A percentile compares a stretch with the other conserved stretches of the same genome.
Conservation (phyloP, 768 basidiomycete species). For the Kwoniella sp. region DNA sequence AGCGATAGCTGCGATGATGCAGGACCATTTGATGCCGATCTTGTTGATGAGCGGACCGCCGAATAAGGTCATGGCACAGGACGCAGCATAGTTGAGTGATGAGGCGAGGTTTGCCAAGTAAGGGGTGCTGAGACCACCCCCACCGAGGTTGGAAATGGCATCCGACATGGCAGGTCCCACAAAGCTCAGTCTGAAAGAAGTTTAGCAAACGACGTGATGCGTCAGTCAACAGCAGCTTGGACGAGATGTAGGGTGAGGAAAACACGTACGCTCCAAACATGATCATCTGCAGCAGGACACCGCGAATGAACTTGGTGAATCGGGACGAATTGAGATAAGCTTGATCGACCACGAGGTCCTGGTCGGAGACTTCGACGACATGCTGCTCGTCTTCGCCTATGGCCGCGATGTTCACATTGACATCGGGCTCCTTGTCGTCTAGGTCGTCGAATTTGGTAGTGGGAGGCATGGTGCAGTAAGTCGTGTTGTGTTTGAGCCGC, state of each 20-base stretch:
- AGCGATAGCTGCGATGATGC: slow-evolving; percentile 25
- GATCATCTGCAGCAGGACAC: slow-evolving; percentile 17
- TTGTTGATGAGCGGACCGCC: slow-evolving; percentile 29
- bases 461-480: too few relatives aligned
- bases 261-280: slow-evolving; percentile 22
- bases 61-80: slow-evolving; percentile 22
- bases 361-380: too few relatives aligned
- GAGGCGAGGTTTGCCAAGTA: slow-evolving; percentile 22
- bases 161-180: slow-evolving; percentile 24
- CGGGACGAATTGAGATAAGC: slow-evolving; percentile 16
- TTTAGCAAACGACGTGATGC: background rate
- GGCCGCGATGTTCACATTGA: too few relatives aligned
- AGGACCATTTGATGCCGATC: slow-evolving; percentile 27
- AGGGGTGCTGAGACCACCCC: slow-evolving; percentile 30
- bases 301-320: slow-evolving; percentile 6
- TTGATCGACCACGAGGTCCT: slow-evolving; percentile 12
- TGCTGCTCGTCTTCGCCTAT: too few relatives aligned
- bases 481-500: too few relatives aligned
- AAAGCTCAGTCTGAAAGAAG: slow-evolving; percentile 4
- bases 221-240: background rate
- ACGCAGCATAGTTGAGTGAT: slow-evolving; percentile 12
- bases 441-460: too few relatives aligned
- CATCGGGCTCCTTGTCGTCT: too few relatives aligned
- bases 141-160: slow-evolving; percentile 36
- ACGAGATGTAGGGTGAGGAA: too few relatives aligned